Percentiles rank a stretch among this genome's conserved stretches.
Conservation (phyloP, 148 eudicot species). For the Rhododendron henanense region DNA sequence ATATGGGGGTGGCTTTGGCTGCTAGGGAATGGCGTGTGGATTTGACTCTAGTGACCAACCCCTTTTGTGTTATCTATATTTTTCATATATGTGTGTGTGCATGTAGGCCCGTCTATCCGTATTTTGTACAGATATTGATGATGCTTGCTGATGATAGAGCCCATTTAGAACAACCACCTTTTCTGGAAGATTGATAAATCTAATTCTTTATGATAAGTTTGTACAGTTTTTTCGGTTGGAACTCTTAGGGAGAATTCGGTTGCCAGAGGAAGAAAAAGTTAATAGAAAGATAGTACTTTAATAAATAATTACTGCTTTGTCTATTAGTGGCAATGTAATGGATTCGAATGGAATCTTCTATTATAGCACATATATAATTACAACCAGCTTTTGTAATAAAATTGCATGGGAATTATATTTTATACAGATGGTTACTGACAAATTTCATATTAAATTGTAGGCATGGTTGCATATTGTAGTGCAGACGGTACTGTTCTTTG, state of each 20-base stretch:
- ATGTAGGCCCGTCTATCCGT: background rate
- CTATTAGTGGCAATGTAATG: no score
- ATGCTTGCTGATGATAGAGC: background rate
- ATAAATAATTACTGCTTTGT: no score
- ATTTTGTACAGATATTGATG: background rate
- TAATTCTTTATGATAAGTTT: no score
- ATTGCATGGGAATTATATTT: background rate
- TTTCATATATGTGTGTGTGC: background rate
- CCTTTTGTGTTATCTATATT: background rate
- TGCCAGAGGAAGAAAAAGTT: no score
- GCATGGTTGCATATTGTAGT: constrained; percentile 85
- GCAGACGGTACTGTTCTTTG: constrained; percentile 71
- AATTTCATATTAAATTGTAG: constrained; percentile 27
- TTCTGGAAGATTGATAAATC: no score
- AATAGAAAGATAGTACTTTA: no score
- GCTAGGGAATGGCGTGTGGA: no score
- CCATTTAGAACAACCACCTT: background rate
- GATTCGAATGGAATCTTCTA: no score
- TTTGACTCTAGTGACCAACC: background rate
- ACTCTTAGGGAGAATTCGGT: no score
- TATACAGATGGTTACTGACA: background rate
- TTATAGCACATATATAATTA: no score
- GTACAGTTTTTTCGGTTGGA: no score
- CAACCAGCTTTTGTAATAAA: no score
- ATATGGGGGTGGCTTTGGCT: background rate